A percentile compares a stretch with the other conserved stretches of the same genome.
Conservation (phyloP, 2,329 filamentous ascomycete genomes). For the Trichoderma lentiforme region DNA sequence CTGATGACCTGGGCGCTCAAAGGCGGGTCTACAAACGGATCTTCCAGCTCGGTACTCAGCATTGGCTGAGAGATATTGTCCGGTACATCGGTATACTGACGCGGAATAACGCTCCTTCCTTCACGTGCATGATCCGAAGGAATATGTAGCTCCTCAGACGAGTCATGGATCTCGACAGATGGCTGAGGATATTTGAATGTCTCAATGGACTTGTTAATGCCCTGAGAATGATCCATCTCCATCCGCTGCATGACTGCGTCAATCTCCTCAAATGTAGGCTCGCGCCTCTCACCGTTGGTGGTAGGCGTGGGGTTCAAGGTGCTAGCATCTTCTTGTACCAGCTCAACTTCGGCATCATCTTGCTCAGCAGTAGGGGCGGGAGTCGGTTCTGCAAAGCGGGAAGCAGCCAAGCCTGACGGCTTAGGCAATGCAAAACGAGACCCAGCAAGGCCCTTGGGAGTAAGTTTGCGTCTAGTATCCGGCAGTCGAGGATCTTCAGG, state of each 20-base stretch:
- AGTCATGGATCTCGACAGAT: conserved; percentile 36
- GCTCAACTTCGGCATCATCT: conserved; percentile 26
- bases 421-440: conserved; percentile 50
- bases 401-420: conserved; percentile 41
- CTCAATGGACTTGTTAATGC: conserved; percentile 61
- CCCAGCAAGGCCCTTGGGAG: conserved; percentile 37
- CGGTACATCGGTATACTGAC: conserved; percentile 47
- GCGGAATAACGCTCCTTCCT: conserved; percentile 70
- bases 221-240: conserved; percentile 67
- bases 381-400: conserved; percentile 44
- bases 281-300: conserved; percentile 22
- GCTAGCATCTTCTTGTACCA: conserved; percentile 29
- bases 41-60: conserved; percentile 55
- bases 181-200: conserved; percentile 41
- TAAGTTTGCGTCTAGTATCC: conserved; percentile 31
- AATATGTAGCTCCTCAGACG: conserved; percentile 52
- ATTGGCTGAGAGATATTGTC: conserved; percentile 46
- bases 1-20: conserved; percentile 48
- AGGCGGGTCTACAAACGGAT: conserved; percentile 58
- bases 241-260: conserved; percentile 90
- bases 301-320: conserved; percentile 17
- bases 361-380: conserved; percentile 20
- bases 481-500: conserved; percentile 25
- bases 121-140: conserved; percentile 58
- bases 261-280: conserved; percentile 73